phyloP scores from a whole-genome alignment of 768 basidiomycete genomes.

The Hygrophoropsis aurantiaca region DNA sequence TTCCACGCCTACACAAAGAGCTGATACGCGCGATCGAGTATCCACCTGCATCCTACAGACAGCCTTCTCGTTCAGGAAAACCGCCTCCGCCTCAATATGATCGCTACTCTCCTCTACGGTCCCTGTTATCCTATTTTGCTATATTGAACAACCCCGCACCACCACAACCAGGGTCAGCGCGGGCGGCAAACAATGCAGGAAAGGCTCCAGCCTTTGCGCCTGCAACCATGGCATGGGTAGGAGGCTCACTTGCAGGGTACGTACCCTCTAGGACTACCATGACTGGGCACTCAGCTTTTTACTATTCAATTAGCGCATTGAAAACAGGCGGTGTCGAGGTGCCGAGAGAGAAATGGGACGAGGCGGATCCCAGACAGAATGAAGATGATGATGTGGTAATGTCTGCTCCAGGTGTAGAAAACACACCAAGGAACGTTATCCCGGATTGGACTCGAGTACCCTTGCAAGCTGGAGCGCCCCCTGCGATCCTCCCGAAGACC shows the following conservation, averaged over 20 bases:
- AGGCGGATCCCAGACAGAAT: constrained; percentile 44
- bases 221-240: constrained; percentile 85
- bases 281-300: not conserved
- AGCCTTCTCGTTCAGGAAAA: constrained; percentile 36
- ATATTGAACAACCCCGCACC: constrained; percentile 85
- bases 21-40: constrained; percentile 62
- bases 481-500: constrained; percentile 34
- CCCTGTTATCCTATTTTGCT: constrained; percentile 69
- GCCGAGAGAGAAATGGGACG: constrained; percentile 84
- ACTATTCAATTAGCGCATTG: constrained; percentile 52
- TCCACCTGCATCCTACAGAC: constrained; percentile 32
- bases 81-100: constrained; percentile 58
- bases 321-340: constrained; percentile 88
- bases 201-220: constrained; percentile 88
- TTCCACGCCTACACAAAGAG: constrained; percentile 81
- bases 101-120: constrained; percentile 71
- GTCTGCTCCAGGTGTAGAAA: constrained; percentile 19
- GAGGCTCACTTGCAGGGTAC: constrained; percentile 89
- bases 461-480: constrained; percentile 63
- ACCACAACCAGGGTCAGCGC: constrained; percentile 39
- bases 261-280: constrained; percentile 22
- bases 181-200: constrained; percentile 65
- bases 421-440: constrained; percentile 45
- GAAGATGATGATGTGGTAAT: constrained; percentile 34
- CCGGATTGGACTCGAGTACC: constrained; percentile 82